phyloP scores from a whole-genome alignment of 768 basidiomycete genomes.

The Cytidiella melzeri region DNA sequence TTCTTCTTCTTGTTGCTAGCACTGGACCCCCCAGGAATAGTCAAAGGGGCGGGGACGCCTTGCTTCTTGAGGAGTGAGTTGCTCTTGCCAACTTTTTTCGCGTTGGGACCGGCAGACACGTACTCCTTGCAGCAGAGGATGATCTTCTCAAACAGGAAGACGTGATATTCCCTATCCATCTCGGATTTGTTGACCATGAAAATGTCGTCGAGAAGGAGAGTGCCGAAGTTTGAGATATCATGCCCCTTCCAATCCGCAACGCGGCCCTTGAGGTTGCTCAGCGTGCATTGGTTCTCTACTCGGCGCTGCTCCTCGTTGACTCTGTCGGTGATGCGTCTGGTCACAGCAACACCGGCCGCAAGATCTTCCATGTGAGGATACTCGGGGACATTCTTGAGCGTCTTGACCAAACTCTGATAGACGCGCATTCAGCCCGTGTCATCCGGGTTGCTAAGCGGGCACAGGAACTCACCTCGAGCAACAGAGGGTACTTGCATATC shows the following conservation, averaged over 20 bases:
- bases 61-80: constrained; percentile 89
- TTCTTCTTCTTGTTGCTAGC: constrained; percentile 61
- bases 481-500: constrained; percentile 95
- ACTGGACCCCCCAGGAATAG: constrained; percentile 39
- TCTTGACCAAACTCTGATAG: constrained; percentile 67
- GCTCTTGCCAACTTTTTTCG: constrained; percentile 73
- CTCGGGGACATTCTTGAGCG: constrained; percentile 46
- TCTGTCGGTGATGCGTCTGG: constrained; percentile 89
- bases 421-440: constrained; percentile 6
- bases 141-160: constrained; percentile 98
- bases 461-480: constrained; percentile 85
- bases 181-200: constrained; percentile 96
- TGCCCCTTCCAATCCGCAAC: constrained; percentile 99
- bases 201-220: constrained; percentile 89
- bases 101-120: constrained; percentile 45
- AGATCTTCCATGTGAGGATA: constrained; percentile 78
- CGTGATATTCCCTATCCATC: constrained; percentile 95
- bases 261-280: constrained; percentile 75
- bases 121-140: constrained; percentile 98
- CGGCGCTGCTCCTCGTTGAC: constrained; percentile 95
- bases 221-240: constrained; percentile 89
- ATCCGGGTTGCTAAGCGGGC: constrained; percentile 15
- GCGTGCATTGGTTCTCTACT: constrained; percentile 86
- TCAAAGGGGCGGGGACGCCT: constrained; percentile 37
- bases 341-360: constrained; percentile 74